phyloP scores from a whole-genome alignment of 73 alveolate species.

The Paramecium biaurelia region DNA sequence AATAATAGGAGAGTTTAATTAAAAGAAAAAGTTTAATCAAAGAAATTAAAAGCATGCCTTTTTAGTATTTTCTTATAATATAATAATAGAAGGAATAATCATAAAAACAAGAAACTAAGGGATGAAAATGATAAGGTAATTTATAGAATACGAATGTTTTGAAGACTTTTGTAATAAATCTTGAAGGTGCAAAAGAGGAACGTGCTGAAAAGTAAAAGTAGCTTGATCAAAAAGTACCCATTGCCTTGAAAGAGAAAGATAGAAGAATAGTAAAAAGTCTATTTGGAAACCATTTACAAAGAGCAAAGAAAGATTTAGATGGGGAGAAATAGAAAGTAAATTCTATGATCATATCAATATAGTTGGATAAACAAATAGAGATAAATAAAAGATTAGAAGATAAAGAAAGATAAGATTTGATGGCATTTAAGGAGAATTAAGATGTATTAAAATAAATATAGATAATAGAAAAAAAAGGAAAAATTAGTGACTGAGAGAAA shows the following conservation, averaged over 20 bases:
- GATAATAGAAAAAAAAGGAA: neutral
- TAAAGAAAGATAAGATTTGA: neutral
- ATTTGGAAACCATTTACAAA: neutral
- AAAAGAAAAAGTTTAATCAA: neutral
- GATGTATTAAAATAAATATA: neutral
- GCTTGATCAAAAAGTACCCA: constrained; percentile 45
- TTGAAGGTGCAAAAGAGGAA: neutral
- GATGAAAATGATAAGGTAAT: neutral
- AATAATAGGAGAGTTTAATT: neutral
- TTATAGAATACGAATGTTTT: neutral
- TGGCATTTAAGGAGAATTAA: neutral
- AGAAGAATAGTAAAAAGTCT: neutral
- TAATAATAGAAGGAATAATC: neutral
- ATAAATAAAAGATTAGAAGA: constrained; percentile 24
- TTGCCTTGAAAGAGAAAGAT: neutral
- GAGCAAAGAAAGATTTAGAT: constrained; percentile 23
- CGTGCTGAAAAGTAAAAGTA: constrained; percentile 50
- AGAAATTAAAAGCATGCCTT: constrained; percentile 3
- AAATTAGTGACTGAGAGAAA: neutral
- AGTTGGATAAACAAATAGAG: constrained; percentile 15
- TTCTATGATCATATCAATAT: neutral
- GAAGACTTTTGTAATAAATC: neutral
- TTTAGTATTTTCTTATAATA: neutral
- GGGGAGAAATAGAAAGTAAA: neutral
- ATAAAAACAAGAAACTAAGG: neutral